Evolutionary conservation across 2,329 filamentous ascomycete genomes (phyloP).

Genomic region (Fusarium nisikadoi): DNA sequence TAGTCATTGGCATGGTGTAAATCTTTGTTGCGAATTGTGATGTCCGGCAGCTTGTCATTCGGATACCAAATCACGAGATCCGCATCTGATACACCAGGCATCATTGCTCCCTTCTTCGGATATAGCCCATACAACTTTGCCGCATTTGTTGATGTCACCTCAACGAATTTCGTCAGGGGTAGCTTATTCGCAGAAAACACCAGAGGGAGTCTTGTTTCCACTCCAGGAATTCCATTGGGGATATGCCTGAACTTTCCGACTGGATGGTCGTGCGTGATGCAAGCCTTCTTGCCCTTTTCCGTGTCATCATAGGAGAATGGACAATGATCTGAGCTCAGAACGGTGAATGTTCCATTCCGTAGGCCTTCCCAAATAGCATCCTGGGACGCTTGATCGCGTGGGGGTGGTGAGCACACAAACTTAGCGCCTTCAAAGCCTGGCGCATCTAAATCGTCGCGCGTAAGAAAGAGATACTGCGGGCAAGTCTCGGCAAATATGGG

Average conservation of each 20-base stretch:
- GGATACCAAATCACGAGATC: not conserved
- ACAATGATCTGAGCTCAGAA: not conserved
- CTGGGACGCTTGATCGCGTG: not conserved
- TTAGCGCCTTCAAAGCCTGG: not conserved
- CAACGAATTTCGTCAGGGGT: not conserved
- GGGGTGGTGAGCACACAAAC: not conserved
- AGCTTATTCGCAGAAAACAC: not conserved
- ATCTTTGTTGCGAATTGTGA: not conserved
- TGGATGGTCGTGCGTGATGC: not conserved
- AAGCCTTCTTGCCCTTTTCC: not conserved
- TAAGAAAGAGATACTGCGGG: not conserved
- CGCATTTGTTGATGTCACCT: not conserved
- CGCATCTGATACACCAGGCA: not conserved
- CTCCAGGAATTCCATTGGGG: not conserved
- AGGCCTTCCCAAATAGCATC: not conserved
- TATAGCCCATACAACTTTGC: not conserved
- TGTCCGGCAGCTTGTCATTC: not conserved
- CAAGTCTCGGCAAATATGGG: not conserved
- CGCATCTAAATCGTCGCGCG: not conserved
- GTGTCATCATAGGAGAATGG: not conserved
- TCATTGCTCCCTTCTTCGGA: not conserved
- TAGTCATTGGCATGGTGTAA: not conserved
- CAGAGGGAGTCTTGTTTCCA: not conserved
- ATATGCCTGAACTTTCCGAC: not conserved
- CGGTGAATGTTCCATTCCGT: not conserved